Evolutionary conservation across 305 asterid genomes (phyloP), one percentile per base, ranked within the genome.

Genomic region (Vinca major): DNA sequence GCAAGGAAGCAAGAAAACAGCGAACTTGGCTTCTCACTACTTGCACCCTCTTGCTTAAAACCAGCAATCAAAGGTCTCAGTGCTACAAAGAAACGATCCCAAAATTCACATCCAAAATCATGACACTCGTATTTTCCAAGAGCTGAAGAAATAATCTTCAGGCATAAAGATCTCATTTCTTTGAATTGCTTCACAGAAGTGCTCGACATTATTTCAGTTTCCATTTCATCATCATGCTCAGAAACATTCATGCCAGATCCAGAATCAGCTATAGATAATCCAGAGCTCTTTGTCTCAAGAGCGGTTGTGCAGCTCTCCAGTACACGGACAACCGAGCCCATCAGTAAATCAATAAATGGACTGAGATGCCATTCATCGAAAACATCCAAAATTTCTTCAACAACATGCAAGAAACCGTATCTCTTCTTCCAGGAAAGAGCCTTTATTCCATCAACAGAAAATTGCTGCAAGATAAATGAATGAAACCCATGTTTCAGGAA

Each of bases 1-100:
- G 89, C 92, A 74, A 94, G 90, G 83, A 94, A 94, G 86, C 98
- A 94, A 69, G 84, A 74, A 67, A 94, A 91, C 71, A 94, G 82
- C 26, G 99, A 84, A 79, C 97, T 93, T 61, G 97, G 96, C 80
- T 86, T 87, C 84, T 86, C 85, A 73, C 96, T 87, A 60, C 92
- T 85, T 66, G 89, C 92, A 48, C 95, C 92, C 79, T 88, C 96
- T 82, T 83, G 88, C 86, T 82, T 89, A 80, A 91, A 89, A 71
- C 82, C 79, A 62, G 85, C 83, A 73, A 89, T 80, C 71, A 91
- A 81, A 12, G 96, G 86, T 76, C 80, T 83, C 69, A 81, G 75
- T 44, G 98, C 88, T 58, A 72, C 58, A 75, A 89, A 89, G 85
- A 91, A 94, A 72, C 77, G 66, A 58, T 87, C 92, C 98, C 98